Conservation (phyloP, 352 stramenopile genomes). For the Phytophthora kernoviae region DNA sequence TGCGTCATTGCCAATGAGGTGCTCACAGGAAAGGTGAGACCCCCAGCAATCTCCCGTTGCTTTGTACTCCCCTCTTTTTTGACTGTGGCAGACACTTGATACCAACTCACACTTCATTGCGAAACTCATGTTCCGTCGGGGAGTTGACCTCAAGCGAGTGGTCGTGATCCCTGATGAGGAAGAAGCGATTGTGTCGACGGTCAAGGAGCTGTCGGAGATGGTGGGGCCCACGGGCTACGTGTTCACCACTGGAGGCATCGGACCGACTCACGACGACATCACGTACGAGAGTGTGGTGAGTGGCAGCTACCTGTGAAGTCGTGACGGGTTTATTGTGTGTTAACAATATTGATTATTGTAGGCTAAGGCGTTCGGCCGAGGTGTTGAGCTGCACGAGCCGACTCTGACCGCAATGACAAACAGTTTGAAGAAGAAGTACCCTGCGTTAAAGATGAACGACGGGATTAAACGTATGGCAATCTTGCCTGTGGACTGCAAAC, state of each 20-base stretch:
- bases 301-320: neutral
- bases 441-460: constrained; percentile 64
- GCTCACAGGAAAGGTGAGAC: constrained; percentile 64
- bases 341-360: constrained; percentile 13
- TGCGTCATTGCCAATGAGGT: constrained; percentile 82
- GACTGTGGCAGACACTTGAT: constrained; percentile 69
- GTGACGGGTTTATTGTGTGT: neutral
- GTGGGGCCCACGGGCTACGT: constrained; percentile 79
- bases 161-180: constrained; percentile 83
- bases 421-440: constrained; percentile 54
- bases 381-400: constrained; percentile 67
- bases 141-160: constrained; percentile 79
- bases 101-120: constrained; percentile 86
- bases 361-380: constrained; percentile 67
- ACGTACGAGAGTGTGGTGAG: constrained; percentile 83
- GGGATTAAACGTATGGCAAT: constrained; percentile 71
- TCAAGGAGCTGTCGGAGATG: constrained; percentile 75
- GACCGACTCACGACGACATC: constrained; percentile 88
- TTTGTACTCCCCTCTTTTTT: neutral
- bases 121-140: constrained; percentile 81
- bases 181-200: constrained; percentile 72
- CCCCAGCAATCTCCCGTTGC: neutral
- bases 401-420: constrained; percentile 60
- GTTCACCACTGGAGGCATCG: constrained; percentile 85
- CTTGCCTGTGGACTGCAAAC: constrained; percentile 60